Conservation (phyloP, 176 grass and related monocot genomes). For the Pontederia paniculata region DNA sequence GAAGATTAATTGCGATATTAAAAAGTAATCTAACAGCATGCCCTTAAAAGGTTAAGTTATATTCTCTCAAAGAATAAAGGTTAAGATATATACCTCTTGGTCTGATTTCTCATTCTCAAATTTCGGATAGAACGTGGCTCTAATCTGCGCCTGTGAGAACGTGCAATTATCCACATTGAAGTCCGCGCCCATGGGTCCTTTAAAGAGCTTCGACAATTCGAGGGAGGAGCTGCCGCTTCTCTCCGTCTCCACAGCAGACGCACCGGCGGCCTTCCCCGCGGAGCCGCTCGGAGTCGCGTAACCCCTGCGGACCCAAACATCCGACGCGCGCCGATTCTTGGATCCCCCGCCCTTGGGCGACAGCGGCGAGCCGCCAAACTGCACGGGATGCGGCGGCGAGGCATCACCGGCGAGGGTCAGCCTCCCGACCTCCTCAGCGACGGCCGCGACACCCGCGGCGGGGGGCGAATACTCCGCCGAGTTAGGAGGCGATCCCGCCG, state of each 20-base stretch:
- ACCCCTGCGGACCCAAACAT: slow-evolving; percentile 42
- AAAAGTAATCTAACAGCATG: no score
- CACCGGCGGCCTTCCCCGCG: slow-evolving; percentile 1
- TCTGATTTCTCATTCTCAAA: slow-evolving; percentile 98
- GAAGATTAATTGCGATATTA: no score
- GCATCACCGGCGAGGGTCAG: slow-evolving; percentile 22
- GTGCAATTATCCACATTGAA: slow-evolving; percentile 59
- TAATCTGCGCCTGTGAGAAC: slow-evolving; percentile 57
- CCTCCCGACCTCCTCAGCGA: slow-evolving; percentile 7
- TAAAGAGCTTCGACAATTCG: slow-evolving; percentile 39
- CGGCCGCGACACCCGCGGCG: background rate
- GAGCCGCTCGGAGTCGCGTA: slow-evolving; percentile 21
- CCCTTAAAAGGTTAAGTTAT: no score
- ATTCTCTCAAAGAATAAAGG: background rate
- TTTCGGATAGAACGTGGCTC: slow-evolving; percentile 92
- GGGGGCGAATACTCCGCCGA: background rate
- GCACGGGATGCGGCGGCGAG: background rate
- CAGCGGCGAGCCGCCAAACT: slow-evolving; percentile 3
- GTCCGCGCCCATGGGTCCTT: slow-evolving; percentile 31
- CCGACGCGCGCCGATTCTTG: background rate
- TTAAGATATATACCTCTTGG: slow-evolving; percentile 44
- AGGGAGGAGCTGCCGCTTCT: background rate
- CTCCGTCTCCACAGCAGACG: background rate
- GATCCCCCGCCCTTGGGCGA: background rate
- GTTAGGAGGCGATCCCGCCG: background rate